Evolutionary conservation across 805 yeast genomes (phyloP).

Genomic region (Saturnispora halmiae): DNA sequence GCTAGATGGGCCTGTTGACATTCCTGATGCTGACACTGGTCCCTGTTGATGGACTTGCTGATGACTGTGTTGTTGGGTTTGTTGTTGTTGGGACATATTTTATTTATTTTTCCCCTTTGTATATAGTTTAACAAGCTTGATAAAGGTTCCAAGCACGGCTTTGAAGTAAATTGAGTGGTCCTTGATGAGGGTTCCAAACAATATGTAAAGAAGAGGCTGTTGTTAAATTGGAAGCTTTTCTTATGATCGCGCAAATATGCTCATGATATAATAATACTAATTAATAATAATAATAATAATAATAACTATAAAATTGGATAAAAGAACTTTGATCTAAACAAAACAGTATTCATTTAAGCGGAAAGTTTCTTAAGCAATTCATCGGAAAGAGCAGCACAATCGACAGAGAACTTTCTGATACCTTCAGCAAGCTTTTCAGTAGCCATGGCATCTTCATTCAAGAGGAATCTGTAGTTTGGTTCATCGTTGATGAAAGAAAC

Average conservation of each 20-base stretch:
- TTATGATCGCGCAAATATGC: not conserved
- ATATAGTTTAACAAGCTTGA: too few species aligned
- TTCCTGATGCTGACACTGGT: slow-evolving; percentile 3
- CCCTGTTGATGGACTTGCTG: slow-evolving; percentile 4
- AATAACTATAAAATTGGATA: not conserved
- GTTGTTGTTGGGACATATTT: slow-evolving; percentile 8
- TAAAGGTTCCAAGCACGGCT: too few species aligned
- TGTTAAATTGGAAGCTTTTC: not conserved
- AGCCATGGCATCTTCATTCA: slow-evolving; percentile 97
- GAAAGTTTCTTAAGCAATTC: slow-evolving; percentile 46
- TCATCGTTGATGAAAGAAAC: slow-evolving; percentile 79
- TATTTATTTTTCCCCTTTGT: not conserved
- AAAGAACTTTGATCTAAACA: not conserved
- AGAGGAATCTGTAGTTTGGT: slow-evolving; percentile 76
- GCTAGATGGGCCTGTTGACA: slow-evolving; percentile 13
- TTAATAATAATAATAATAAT: too few species aligned
- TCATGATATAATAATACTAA: too few species aligned
- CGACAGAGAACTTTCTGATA: slow-evolving; percentile 94
- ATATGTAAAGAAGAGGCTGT: not conserved
- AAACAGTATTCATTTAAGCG: slow-evolving; percentile 10
- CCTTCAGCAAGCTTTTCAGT: slow-evolving; percentile 97
- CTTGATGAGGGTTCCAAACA: not conserved
- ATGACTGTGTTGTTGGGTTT: not conserved
- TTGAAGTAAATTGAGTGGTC: too few species aligned
- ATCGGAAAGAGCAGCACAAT: slow-evolving; percentile 68